Conservation (phyloP, 106 monocot species). For the Ottelia alismoides region DNA sequence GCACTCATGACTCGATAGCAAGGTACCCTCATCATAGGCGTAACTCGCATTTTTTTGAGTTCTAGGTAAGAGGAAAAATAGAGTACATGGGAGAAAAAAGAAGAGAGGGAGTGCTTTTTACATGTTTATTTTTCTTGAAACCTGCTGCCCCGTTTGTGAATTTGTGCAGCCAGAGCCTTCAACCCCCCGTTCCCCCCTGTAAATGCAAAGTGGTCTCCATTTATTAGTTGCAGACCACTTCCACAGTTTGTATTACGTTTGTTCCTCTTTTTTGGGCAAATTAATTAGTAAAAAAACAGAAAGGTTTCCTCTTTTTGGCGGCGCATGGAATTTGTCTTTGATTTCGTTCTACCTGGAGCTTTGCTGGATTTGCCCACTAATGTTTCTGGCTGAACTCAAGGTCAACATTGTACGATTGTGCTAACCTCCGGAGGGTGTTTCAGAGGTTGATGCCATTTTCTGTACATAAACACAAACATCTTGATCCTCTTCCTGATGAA, state of each 20-base stretch:
- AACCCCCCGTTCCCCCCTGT: background rate
- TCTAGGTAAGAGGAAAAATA: conserved; percentile 1
- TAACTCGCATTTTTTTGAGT: conserved; percentile 7
- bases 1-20: conserved; percentile 48
- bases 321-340: no score
- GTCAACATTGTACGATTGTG: no score
- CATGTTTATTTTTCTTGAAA: background rate
- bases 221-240: conserved; percentile 15
- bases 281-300: no score
- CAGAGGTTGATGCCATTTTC: no score
- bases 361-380: no score
- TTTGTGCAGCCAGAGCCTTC: conserved; percentile 5
- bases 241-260: conserved; percentile 5
- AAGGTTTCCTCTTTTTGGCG: no score
- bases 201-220: conserved; percentile 8
- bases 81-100: background rate
- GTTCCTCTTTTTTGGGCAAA: background rate
- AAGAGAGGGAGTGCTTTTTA: background rate
- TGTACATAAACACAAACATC: no score
- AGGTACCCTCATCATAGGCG: background rate
- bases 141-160: background rate
- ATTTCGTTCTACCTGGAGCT: no score
- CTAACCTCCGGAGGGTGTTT: no score
- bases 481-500: no score
- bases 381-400: no score